These are phyloP conservation scores for Rhynchospora breviuscula DNA, from an alignment of 176 grass and related monocot genomes.

Conservation along the genomic window DNA sequence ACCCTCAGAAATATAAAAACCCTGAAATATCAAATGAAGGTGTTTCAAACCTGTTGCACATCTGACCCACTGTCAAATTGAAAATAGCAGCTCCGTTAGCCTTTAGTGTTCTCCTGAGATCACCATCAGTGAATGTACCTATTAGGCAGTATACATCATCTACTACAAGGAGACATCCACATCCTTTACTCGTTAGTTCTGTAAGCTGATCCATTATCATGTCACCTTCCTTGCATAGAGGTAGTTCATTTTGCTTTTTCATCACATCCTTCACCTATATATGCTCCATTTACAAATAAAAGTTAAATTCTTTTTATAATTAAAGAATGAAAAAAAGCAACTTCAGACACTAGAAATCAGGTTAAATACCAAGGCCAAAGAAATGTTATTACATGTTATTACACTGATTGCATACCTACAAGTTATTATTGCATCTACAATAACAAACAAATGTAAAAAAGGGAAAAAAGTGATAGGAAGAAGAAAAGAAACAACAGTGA, in stretches of 20 bases:
- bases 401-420: background rate
- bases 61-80: constrained; percentile 77
- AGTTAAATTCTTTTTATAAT: background rate
- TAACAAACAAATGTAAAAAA: background rate
- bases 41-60: constrained; percentile 85
- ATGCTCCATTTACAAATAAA: background rate
- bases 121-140: constrained; percentile 85
- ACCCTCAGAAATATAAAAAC: background rate
- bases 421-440: background rate
- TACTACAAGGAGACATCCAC: constrained; percentile 86
- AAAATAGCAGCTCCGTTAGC: constrained; percentile 68
- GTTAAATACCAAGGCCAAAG: background rate
- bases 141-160: constrained; percentile 73
- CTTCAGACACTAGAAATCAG: too few relatives aligned
- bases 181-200: constrained; percentile 93
- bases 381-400: background rate
- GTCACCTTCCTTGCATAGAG: constrained; percentile 83
- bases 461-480: background rate
- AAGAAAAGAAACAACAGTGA: background rate
- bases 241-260: constrained; percentile 96
- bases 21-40: background rate
- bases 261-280: constrained; percentile 97
- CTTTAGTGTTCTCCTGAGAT: constrained; percentile 78
- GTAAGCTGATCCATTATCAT: constrained; percentile 98
- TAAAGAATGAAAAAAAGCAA: background rate